Evolutionary conservation across 2,329 filamentous ascomycete species (phyloP), one percentile per base, ranked within the genome.

Genomic region (Chrysoporthe deuterocubensis): DNA sequence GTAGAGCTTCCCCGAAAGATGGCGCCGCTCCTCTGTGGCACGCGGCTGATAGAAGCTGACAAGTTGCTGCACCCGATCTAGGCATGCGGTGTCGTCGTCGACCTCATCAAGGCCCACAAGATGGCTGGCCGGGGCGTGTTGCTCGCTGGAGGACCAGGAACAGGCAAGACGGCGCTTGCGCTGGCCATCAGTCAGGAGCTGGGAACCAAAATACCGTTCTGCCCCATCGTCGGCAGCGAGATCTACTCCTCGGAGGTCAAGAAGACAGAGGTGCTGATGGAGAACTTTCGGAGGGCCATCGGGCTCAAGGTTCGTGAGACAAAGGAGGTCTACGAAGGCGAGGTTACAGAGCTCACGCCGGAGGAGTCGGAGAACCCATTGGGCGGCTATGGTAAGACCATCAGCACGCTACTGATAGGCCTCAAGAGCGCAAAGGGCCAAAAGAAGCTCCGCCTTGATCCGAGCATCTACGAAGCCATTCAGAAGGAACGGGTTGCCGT

Each of bases 251-350:
- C 95, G 58, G 96, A 99, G 81, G 94, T 99, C 71, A 99, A 99
- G 89, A 99, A 99, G 89, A 99, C 96, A 62, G 96, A 99, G 81
- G 92, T 97, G 73, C 83, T 99, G 78, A 98, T 98, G 96, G 96
- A 99, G 85, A 98, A 98, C 83, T 99, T 99, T 81, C 89, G 96
- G 78, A 87, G 96, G 77, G 96, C 96, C 68, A 99, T 99, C 79
- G 96, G 95, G 44, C 86, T 99, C 73, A 94, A 97, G 77, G 96
- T 99, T 73, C 93, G 96, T 76, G 96, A 99, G 85, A 97, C 95
- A 64, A 99, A 99, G 82, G 96, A 99, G 81, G 95, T 99, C 68
- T 99, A 98, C 81, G 96, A 99, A 82, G 96, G 96, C 77, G 96
- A 99, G 82, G 96, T 99, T 67, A 97, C 93, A 72, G 96, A 99